phyloP scores from a whole-genome alignment of 805 yeast species.

The Starmerella apis region DNA sequence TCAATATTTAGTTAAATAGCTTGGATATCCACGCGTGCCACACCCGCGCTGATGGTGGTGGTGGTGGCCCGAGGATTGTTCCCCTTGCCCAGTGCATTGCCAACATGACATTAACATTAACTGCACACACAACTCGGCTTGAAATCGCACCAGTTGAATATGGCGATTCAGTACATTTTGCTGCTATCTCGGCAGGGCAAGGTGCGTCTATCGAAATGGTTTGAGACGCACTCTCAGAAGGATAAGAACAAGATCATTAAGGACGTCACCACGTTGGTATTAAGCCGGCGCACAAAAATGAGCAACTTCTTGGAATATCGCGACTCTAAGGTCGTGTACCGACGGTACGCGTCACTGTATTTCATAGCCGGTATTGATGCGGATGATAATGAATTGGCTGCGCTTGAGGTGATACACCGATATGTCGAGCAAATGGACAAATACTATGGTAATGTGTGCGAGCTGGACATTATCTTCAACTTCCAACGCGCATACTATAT shows the following conservation, averaged over 20 bases:
- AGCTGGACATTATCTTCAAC: constrained; percentile 90
- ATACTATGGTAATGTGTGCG: constrained; percentile 91
- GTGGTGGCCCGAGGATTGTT: too few species aligned
- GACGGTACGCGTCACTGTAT: constrained; percentile 86
- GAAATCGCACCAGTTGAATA: not conserved
- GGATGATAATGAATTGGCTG: constrained; percentile 75
- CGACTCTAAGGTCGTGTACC: constrained; percentile 74
- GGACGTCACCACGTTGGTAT: constrained; percentile 75
- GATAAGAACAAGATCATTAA: constrained; percentile 75
- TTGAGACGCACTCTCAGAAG: constrained; percentile 66
- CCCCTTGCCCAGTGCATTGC: too few species aligned
- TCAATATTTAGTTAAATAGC: not conserved
- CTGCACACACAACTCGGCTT: not conserved
- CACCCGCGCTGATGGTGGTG: too few species aligned
- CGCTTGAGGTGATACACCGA: constrained; percentile 79
- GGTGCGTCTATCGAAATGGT: constrained; percentile 90
- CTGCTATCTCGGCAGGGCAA: constrained; percentile 91
- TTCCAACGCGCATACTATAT: constrained; percentile 89
- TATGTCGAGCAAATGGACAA: constrained; percentile 96
- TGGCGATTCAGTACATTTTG: constrained; percentile 72
- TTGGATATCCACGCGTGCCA: too few species aligned
- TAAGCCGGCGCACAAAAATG: constrained; percentile 84
- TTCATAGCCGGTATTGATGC: constrained; percentile 78
- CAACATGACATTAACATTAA: not conserved
- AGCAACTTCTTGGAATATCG: constrained; percentile 85